Conservation (phyloP, 306 rosid genomes). For the Acmispon strigosus region DNA sequence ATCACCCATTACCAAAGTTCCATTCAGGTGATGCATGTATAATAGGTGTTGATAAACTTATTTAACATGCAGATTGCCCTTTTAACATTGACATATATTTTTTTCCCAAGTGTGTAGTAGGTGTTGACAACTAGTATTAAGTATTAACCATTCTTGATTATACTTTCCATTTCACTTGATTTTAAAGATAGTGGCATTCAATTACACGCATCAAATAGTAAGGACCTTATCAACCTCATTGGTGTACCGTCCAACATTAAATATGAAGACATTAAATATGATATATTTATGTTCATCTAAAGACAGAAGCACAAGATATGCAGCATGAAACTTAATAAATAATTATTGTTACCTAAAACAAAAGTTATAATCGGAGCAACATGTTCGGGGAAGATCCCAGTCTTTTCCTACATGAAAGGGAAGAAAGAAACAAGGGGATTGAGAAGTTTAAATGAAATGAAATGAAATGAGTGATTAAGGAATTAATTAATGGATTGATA, state of each 20-base stretch:
- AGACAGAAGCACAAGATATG: neutral
- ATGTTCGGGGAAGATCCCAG: slow-evolving; percentile 17
- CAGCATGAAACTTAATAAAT: neutral
- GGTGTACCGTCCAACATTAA: neutral
- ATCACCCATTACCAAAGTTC: no score
- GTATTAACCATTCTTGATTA: neutral
- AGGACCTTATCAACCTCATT: neutral
- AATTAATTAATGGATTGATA: neutral
- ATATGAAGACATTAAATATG: slow-evolving; percentile 5
- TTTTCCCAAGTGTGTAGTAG: neutral
- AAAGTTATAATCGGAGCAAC: slow-evolving; percentile 50
- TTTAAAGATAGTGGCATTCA: neutral
- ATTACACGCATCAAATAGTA: neutral
- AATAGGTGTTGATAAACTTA: no score
- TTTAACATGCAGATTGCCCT: no score
- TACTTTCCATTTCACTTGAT: no score
- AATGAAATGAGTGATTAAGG: no score
- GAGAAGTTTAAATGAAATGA: no score
- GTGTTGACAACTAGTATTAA: neutral
- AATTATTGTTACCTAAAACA: slow-evolving; percentile 66
- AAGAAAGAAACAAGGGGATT: slow-evolving; percentile 21
- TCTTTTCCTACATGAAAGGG: slow-evolving; percentile 55
- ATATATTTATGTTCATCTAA: neutral
- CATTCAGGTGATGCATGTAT: neutral
- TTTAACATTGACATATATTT: no score